Conservation (phyloP, 306 rosid genomes). For the Fragaria ananassa region DNA sequence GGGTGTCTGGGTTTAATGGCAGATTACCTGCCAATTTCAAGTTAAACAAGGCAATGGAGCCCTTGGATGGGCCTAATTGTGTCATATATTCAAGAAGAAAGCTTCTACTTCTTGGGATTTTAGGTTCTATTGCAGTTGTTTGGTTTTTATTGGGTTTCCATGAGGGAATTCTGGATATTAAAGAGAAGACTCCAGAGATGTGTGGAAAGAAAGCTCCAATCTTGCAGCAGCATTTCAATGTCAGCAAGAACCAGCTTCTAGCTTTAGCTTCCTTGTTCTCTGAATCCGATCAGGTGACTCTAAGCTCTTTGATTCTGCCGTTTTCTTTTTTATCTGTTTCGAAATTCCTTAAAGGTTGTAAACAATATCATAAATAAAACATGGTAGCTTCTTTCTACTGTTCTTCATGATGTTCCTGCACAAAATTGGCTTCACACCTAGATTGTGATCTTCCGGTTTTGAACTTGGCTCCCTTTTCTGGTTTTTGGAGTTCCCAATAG, state of each 20-base stretch:
- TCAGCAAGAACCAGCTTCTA: slow-evolving; percentile 60
- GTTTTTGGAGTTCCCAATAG: neutral
- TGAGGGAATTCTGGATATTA: slow-evolving; percentile 29
- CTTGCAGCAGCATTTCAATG: slow-evolving; percentile 64
- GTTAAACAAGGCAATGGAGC: slow-evolving; percentile 58
- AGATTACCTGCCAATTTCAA: slow-evolving; percentile 44
- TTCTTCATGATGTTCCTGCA: neutral
- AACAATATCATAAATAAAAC: neutral
- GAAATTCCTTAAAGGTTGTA: neutral
- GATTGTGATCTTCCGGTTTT: neutral
- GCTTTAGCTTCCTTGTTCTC: slow-evolving; percentile 54
- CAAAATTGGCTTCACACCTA: neutral
- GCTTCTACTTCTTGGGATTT: slow-evolving; percentile 47
- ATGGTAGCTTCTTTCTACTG: neutral
- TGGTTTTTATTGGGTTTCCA: slow-evolving; percentile 45
- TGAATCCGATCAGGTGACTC: slow-evolving; percentile 80
- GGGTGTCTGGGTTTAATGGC: slow-evolving; percentile 57
- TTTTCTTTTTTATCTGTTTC: slow-evolving; percentile 6
- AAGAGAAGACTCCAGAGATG: slow-evolving; percentile 34
- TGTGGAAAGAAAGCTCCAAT: slow-evolving; percentile 49
- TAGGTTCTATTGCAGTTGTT: slow-evolving; percentile 37
- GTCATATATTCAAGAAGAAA: slow-evolving; percentile 43
- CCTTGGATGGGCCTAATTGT: slow-evolving; percentile 47
- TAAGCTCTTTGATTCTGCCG: slow-evolving; percentile 6
- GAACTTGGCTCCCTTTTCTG: neutral